Base-by-base conservation (phyloP, 305 asterid species). In the Fraxinus velutina region DNA sequence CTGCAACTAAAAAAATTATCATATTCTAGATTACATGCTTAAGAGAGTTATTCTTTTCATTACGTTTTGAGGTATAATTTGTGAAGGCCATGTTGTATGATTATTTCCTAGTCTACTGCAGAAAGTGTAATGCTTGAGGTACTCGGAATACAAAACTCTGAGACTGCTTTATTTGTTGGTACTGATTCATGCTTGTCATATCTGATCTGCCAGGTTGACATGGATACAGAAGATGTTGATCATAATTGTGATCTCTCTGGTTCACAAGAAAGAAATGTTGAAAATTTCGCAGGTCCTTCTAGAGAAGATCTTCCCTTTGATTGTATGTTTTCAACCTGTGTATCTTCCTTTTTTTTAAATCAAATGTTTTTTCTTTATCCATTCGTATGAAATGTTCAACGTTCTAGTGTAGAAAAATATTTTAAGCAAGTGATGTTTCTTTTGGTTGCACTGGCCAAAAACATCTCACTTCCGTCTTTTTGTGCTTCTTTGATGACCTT, bases 141-240 rank as follows among this genome's bases (percentile, higher is more conserved):
- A 30, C 79, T 74, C 12, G 52, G 21, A 29, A 9, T 72, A 12
- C 3, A 29, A 36, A 66, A 66, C 36, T 24, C 1, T 4, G 6
- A 27, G 73, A 27, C 36, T 12, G 7, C 17, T 9, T 66, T 66
- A 66, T 66, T 27, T 2, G 7, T 66, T 66, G 73, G 19, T 24
- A 66, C 73, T 66, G 37, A 24, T 66, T 66, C 73, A 29, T 66
- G 2, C 73, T 66, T 66, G 37, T 9, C 73, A 66, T 27, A 24
- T 12, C 73, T 76, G 78, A 87, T 79, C 39, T 86, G 74, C 75
- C 91, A 95, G 99, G 98, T 95, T 81, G 99, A 93, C 86, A 95
- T 95, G 99, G 99, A 95, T 87, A 91, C 89, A 75, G 99, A 91
- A 84, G 99, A 95, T 84, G 92, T 85, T 60, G 90, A 87, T 82